Evolutionary conservation across 352 stramenopile species (phyloP), one percentile per base, ranked within the genome.

Genomic region (Peronospora farinosa): DNA sequence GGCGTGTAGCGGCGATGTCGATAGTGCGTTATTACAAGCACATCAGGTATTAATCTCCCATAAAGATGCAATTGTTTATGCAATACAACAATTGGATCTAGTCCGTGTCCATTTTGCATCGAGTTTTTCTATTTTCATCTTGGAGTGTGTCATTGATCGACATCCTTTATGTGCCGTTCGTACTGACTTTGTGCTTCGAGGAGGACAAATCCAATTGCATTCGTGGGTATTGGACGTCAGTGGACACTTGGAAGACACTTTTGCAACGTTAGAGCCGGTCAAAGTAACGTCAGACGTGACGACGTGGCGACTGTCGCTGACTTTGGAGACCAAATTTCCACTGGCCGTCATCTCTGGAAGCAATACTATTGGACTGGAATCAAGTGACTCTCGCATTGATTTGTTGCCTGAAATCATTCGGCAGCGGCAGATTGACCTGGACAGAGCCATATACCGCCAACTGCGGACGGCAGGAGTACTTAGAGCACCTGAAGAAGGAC

Each of bases 151-250:
- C 25, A 40, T 71, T 19, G 69, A 72, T 36, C 59, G 51, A 19
- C 44, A 27, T 21, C 32, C 45, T 23, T 50, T 47, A n/a, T 30
- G 37, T 11, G 19, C 40, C 12, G 35, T 39, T 21, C 6, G 17
- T 15, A 58, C 40, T 10, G 67, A 49, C 23, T 27, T 7, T 23
- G 25, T 40, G 21, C 56, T 78, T 5, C 10, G n/a, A 25, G 8
- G 25, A 23, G 54, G 57, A 13, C 39, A 51, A 11, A 63, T 84
- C 44, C 72, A 85, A 39, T 27, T 87, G 17, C 65, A 66, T 47
- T 42, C 76, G 30, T 90, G 76, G 78, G 60, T 71, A 5, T 39
- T 86, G 23, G 52, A 84, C 16, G 25, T 57, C 16, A 47, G 33
- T 40, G 39, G 56, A 40, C 25, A 66, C 19, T 39, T 59, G 17